These are phyloP conservation scores for Stemphylium vesicarium DNA, from an alignment of 2,329 filamentous ascomycete species.

Conservation along the genomic window DNA sequence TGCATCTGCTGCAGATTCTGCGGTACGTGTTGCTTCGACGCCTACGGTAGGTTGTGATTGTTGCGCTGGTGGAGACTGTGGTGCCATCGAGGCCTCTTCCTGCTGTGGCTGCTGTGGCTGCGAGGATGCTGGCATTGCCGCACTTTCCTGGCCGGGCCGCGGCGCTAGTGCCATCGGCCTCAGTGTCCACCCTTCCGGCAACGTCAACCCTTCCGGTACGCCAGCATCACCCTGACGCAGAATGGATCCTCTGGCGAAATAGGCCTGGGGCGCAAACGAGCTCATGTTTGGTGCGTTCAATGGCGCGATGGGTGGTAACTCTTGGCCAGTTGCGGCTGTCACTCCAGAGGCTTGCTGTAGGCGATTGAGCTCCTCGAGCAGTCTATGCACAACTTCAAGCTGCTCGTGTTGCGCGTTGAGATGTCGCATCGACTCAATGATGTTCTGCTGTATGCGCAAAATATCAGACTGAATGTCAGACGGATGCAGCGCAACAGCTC, in stretches of 20 bases:
- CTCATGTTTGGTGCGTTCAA: constrained; percentile 27
- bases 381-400: constrained; percentile 40
- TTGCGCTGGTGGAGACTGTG: background rate
- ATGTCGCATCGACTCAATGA: constrained; percentile 44
- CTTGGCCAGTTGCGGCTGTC: constrained; percentile 28
- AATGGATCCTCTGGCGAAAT: constrained; percentile 39
- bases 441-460: constrained; percentile 46
- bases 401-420: constrained; percentile 44
- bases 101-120: constrained; percentile 1
- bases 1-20: constrained; percentile 1
- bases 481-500: constrained; percentile 36
- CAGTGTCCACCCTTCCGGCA: constrained; percentile 49
- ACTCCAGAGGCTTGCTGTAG: constrained; percentile 41
- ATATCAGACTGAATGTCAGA: constrained; percentile 46
- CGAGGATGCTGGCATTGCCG: constrained; percentile 8
- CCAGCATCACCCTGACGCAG: constrained; percentile 44
- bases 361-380: constrained; percentile 42
- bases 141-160: constrained; percentile 19
- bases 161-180: constrained; percentile 39
- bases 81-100: background rate
- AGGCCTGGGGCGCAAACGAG: constrained; percentile 39
- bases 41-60: background rate
- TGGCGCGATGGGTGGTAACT: constrained; percentile 34
- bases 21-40: background rate
- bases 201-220: constrained; percentile 43